Percentiles rank a stretch among this genome's conserved stretches.
These are phyloP conservation scores for Kalmusia sp. DNA, from an alignment of 2,329 filamentous ascomycete species.

Conservation along the genomic window DNA sequence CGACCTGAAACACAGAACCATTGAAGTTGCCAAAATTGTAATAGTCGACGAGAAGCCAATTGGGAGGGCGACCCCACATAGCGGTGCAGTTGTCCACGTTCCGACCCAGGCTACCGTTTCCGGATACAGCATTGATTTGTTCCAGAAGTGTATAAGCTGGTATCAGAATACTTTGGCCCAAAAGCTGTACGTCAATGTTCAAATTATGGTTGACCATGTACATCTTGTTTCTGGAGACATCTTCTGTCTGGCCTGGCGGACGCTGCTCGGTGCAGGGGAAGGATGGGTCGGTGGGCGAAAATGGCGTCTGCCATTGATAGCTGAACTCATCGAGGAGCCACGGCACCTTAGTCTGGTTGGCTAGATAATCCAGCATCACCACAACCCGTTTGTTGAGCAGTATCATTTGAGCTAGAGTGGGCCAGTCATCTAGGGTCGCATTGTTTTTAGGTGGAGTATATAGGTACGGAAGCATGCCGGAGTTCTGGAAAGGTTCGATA, in stretches of 20 bases:
- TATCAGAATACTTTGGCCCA: constrained; percentile 51
- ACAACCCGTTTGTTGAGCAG: constrained; percentile 39
- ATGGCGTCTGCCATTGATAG: constrained; percentile 91
- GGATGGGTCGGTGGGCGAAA: constrained; percentile 70
- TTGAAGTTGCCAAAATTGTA: constrained; percentile 44
- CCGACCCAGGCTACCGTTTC: constrained; percentile 35
- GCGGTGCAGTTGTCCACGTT: constrained; percentile 34
- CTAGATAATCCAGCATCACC: constrained; percentile 51
- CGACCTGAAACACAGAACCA: constrained; percentile 45
- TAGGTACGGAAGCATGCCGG: constrained; percentile 75
- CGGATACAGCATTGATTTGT: constrained; percentile 36
- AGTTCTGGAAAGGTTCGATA: constrained; percentile 70
- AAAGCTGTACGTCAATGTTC: constrained; percentile 63
- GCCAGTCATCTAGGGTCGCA: constrained; percentile 80
- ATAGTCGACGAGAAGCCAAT: constrained; percentile 46
- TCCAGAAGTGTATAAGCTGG: constrained; percentile 37
- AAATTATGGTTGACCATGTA: constrained; percentile 93
- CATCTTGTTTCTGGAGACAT: constrained; percentile 65
- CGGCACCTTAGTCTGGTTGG: constrained; percentile 78
- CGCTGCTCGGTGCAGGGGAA: constrained; percentile 84
- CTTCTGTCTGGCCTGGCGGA: constrained; percentile 68
- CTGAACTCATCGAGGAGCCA: constrained; percentile 89
- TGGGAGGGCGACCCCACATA: constrained; percentile 42
- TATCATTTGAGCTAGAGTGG: constrained; percentile 71
- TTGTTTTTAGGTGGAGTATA: constrained; percentile 76